These are phyloP conservation scores for Fusarium continuum DNA, from an alignment of 2,329 filamentous ascomycete species.

Conservation along the genomic window DNA sequence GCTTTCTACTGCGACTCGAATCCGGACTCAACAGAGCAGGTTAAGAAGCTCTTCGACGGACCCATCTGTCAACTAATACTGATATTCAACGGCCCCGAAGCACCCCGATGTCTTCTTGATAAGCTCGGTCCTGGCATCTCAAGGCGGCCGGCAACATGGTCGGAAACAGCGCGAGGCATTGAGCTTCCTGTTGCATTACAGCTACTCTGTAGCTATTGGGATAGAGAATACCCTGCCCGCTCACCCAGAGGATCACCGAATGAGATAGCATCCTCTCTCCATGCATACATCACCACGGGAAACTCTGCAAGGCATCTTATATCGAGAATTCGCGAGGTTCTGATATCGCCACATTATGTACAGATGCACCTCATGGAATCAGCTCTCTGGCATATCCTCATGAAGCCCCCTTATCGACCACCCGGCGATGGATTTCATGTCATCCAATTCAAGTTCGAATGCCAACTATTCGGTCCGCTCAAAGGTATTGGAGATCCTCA, in stretches of 20 bases:
- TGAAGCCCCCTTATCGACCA: slow-evolving; percentile 45
- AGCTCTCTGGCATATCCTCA: slow-evolving; percentile 49
- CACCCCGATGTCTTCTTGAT: slow-evolving; percentile 48
- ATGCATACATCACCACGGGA: slow-evolving; percentile 45
- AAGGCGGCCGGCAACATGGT: slow-evolving; percentile 46
- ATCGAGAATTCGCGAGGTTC: slow-evolving; percentile 42
- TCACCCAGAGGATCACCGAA: slow-evolving; percentile 49
- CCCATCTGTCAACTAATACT: slow-evolving; percentile 51
- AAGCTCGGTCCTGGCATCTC: slow-evolving; percentile 50
- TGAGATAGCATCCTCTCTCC: slow-evolving; percentile 47
- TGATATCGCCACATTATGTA: slow-evolving; percentile 49
- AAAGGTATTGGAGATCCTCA: slow-evolving; percentile 45
- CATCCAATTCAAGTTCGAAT: slow-evolving; percentile 50
- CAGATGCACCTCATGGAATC: slow-evolving; percentile 52
- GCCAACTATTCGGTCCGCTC: slow-evolving; percentile 45
- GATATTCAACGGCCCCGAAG: slow-evolving; percentile 50
- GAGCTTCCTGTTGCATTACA: slow-evolving; percentile 49
- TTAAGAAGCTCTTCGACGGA: slow-evolving; percentile 49
- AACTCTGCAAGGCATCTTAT: slow-evolving; percentile 44
- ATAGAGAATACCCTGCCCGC: slow-evolving; percentile 47
- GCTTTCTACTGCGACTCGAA: slow-evolving; percentile 45
- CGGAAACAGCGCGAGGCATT: slow-evolving; percentile 45
- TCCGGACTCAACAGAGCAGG: slow-evolving; percentile 45
- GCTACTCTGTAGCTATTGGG: slow-evolving; percentile 50
- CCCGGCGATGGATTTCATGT: slow-evolving; percentile 49